These are phyloP conservation scores for Phytophthora crassamura DNA, from an alignment of 352 stramenopile species.

Conservation along the genomic window DNA sequence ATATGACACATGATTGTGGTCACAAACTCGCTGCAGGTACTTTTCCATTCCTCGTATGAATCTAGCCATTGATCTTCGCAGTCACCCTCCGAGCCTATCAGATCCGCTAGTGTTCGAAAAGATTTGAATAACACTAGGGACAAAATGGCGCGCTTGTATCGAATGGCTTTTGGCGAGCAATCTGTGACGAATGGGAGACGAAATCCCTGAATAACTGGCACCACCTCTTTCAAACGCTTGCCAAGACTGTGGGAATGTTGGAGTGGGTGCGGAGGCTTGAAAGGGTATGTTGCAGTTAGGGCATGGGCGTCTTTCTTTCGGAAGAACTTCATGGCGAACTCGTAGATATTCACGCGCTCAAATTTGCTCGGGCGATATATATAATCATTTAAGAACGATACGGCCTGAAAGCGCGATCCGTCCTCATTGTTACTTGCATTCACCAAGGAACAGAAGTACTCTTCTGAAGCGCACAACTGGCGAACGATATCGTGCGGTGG, in stretches of 20 bases:
- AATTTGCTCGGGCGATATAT: background rate
- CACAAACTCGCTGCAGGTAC: slow-evolving; percentile 1
- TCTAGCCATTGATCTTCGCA: background rate
- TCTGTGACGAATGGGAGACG: too few relatives aligned
- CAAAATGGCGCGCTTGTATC: background rate
- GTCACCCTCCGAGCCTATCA: background rate
- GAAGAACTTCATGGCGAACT: slow-evolving; percentile 9
- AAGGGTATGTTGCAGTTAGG: too few relatives aligned
- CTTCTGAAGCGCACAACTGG: background rate
- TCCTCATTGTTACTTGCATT: background rate
- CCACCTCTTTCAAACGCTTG: background rate
- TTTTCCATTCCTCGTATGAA: background rate
- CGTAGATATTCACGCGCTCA: background rate
- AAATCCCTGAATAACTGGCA: slow-evolving; percentile 1
- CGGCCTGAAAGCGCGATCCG: background rate
- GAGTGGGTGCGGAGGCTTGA: background rate
- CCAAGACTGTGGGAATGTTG: background rate
- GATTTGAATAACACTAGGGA: slow-evolving; percentile 5
- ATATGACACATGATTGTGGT: too few relatives aligned
- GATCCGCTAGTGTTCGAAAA: slow-evolving; percentile 2
- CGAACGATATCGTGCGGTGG: too few relatives aligned
- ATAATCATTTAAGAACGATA: slow-evolving; percentile 13
- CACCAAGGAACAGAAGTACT: background rate
- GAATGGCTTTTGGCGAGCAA: background rate
- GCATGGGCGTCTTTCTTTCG: too few relatives aligned